These are phyloP conservation scores for Claviceps sp. DNA, from an alignment of 2,329 filamentous ascomycete species.

Conservation along the genomic window DNA sequence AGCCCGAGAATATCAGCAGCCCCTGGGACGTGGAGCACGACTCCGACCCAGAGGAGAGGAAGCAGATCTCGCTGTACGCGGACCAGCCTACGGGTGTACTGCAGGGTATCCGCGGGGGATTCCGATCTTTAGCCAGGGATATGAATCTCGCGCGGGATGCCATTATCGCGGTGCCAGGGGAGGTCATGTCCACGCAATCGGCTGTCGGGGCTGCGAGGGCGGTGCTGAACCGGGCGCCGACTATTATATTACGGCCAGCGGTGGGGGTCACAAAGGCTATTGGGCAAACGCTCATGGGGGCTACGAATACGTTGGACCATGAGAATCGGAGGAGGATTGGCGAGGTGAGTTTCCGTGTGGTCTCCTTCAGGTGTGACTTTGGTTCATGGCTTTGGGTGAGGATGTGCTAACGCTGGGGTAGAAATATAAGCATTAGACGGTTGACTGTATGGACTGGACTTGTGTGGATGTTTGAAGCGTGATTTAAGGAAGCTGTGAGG, in stretches of 20 bases:
- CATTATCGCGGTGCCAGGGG: slow-evolving; percentile 85
- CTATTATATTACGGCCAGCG: slow-evolving; percentile 78
- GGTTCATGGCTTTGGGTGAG: too few relatives aligned
- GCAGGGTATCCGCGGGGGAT: slow-evolving; percentile 73
- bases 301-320: slow-evolving; percentile 82
- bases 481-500: too few relatives aligned
- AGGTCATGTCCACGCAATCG: slow-evolving; percentile 74
- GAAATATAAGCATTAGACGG: slow-evolving; percentile 35
- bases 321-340: slow-evolving; percentile 68
- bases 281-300: slow-evolving; percentile 79
- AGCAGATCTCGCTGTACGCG: slow-evolving; percentile 81
- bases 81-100: slow-evolving; percentile 85
- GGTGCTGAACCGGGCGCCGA: slow-evolving; percentile 73
- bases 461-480: too few relatives aligned
- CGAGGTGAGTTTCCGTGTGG: slow-evolving; percentile 52
- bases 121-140: slow-evolving; percentile 71
- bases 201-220: slow-evolving; percentile 70
- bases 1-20: slow-evolving; percentile 16
- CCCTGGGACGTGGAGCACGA: slow-evolving; percentile 44
- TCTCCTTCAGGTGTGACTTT: neutral
- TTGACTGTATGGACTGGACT: too few relatives aligned
- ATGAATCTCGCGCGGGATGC: slow-evolving; percentile 78
- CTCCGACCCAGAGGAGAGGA: slow-evolving; percentile 54
- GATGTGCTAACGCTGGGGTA: slow-evolving; percentile 12
- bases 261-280: slow-evolving; percentile 84